phyloP scores from a whole-genome alignment of 257 asterid species.

The Gynochthodes officinalis region DNA sequence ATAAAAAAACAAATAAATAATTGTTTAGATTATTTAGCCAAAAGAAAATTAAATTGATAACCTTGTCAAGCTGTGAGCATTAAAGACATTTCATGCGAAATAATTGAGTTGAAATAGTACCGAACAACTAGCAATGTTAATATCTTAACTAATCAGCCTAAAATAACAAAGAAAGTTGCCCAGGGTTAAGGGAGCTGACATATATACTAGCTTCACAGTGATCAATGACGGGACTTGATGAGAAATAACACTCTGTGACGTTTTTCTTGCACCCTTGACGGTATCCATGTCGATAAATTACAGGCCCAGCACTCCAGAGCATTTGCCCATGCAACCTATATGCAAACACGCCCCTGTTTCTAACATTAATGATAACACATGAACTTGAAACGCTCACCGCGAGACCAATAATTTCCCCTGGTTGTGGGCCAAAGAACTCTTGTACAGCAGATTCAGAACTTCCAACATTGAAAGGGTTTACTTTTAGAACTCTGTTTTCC shows the following conservation, averaged over 20 bases:
- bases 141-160: not conserved
- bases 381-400: slow-evolving; percentile 71
- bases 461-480: slow-evolving; percentile 45
- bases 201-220: slow-evolving; percentile 91
- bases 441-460: slow-evolving; percentile 50
- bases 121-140: not conserved
- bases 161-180: not conserved
- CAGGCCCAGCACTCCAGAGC: slow-evolving; percentile 84
- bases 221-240: slow-evolving; percentile 73
- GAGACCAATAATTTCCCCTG: slow-evolving; percentile 69
- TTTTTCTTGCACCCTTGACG: slow-evolving; percentile 84
- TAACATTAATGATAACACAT: slow-evolving; percentile 52
- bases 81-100: not conserved
- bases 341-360: slow-evolving; percentile 72
- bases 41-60: not conserved
- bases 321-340: slow-evolving; percentile 56
- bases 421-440: slow-evolving; percentile 60
- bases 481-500: slow-evolving; percentile 64
- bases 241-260: slow-evolving; percentile 58
- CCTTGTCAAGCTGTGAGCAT: not conserved
- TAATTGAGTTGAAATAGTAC: not conserved
- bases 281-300: slow-evolving; percentile 71
- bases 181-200: slow-evolving; percentile 37
- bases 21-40: not conserved
- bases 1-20: not conserved